Base-by-base conservation (phyloP, 2,329 filamentous ascomycete species). In the Ophiostoma sp. region DNA sequence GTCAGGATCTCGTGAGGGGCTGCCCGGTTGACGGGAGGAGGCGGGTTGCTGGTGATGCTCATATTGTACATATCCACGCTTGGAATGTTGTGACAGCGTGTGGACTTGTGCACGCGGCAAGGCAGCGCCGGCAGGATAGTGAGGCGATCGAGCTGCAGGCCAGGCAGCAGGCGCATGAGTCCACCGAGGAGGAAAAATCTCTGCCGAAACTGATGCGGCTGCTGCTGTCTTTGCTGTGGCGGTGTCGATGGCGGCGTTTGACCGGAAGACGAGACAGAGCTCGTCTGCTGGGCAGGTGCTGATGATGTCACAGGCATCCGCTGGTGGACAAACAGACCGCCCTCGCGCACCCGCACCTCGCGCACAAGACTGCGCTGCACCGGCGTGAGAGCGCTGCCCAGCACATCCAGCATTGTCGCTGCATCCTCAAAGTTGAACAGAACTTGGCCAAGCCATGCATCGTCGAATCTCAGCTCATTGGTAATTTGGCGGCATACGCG, bases 401-500 rank as follows among this genome's bases (percentile, higher is more conserved):
- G 52, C n/a, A 73, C 71, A 60, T 74, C 73, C 15, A 74, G 48
- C 73, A 74, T 72, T 1, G 73, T 74, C 23, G 73, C 73, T 0
- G 68, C 60, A 31, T 74, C 73, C 33, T 74, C 73, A 68, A 74
- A 74, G 48, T 72, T 71, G 68, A 74, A 74, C 33, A 74, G 70
- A n/a, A 74, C 70, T 60, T 74, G 73, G 60, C 73, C 60, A 13
- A 74, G 67, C 73, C 73, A 74, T 4, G 73, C 70, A 13, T 73
- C 70, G 70, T 74, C 71, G 35, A 36, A 35, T 31, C 68, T 67
- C 36, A 74, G 71, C 70, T 74, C 73, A n/a, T n/a, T 48, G 6
- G 70, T 71, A 27, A 72, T 68, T 64, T 74, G 73, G 39, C 73
- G 73, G 31, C 73, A 74, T 4, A 74, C 73, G 3, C 27, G 44